phyloP scores from a whole-genome alignment of 176 grass and related monocot genomes.

The Cenchrus purpureus region DNA sequence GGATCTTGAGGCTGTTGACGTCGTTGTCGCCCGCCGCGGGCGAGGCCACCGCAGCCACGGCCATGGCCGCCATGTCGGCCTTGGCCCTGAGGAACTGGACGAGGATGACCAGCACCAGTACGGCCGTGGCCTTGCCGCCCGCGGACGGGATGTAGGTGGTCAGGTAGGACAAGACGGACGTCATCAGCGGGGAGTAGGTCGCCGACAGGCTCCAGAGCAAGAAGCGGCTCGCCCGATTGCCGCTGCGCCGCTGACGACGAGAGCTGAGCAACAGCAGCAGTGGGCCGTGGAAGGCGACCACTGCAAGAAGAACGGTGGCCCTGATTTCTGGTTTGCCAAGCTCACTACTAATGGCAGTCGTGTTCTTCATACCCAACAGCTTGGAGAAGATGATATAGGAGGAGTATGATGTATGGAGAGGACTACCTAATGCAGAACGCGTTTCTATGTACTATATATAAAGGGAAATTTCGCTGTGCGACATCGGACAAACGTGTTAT shows the following conservation, averaged over 20 bases:
- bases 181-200: neutral
- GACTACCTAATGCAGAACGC: too few relatives aligned
- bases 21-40: neutral
- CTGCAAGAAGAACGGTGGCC: neutral
- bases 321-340: too few relatives aligned
- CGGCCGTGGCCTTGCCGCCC: too few relatives aligned
- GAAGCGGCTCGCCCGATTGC: neutral
- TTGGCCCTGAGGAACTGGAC: conserved; percentile 13
- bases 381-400: too few relatives aligned
- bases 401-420: too few relatives aligned
- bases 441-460: too few relatives aligned
- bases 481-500: too few relatives aligned
- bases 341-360: too few relatives aligned
- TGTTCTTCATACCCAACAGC: too few relatives aligned
- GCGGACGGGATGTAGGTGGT: neutral
- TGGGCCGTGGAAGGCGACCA: neutral
- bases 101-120: neutral
- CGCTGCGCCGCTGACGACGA: too few relatives aligned
- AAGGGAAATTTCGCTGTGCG: too few relatives aligned
- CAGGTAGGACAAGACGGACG: neutral
- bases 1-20: conserved; percentile 1
- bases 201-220: neutral
- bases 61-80: neutral
- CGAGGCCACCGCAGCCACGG: neutral
- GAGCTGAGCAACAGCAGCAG: neutral